phyloP scores from a whole-genome alignment of 108 stramenopile genomes.

The Nannochloropsis oceanica region DNA sequence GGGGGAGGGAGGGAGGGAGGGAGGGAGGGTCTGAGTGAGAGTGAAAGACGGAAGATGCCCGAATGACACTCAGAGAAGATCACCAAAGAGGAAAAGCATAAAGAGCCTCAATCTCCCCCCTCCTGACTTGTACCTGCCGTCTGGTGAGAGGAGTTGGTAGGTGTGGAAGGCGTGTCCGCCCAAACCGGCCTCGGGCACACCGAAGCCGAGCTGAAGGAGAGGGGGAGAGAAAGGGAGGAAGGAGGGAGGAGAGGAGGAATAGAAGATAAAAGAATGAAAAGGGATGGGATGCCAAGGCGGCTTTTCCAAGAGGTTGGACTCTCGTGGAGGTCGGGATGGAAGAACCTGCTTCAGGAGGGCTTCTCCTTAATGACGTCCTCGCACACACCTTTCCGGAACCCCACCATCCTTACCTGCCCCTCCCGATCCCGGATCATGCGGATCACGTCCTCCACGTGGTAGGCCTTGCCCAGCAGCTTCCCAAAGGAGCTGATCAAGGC shows the following conservation, averaged over 20 bases:
- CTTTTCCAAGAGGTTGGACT: not conserved
- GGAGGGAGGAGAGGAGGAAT: not conserved
- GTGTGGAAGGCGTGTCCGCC: conserved; percentile 93
- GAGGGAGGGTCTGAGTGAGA: not conserved
- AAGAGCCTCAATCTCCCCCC: not conserved
- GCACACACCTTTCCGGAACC: not conserved
- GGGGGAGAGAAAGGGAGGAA: not conserved
- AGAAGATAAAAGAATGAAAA: not conserved
- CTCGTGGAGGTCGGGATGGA: not conserved
- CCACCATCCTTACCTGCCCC: conserved; percentile 35
- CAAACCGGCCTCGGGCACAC: conserved; percentile 73
- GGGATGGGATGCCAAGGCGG: not conserved
- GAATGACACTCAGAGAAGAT: too few species aligned
- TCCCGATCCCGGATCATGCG: conserved; percentile 69
- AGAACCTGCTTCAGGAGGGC: not conserved
- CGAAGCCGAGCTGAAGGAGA: conserved; percentile 49
- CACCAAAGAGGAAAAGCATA: too few species aligned
- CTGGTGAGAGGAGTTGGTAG: conserved; percentile 73
- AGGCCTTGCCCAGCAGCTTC: conserved; percentile 49
- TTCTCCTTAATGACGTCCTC: not conserved
- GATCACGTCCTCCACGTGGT: conserved; percentile 60
- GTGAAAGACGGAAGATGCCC: not conserved
- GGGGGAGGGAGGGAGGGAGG: not conserved
- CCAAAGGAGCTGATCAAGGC: conserved; percentile 72
- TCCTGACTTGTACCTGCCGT: conserved; percentile 47